Conservation (phyloP, 1,284 basidiomycete species). For the Tetrapyrgos nigripes region DNA sequence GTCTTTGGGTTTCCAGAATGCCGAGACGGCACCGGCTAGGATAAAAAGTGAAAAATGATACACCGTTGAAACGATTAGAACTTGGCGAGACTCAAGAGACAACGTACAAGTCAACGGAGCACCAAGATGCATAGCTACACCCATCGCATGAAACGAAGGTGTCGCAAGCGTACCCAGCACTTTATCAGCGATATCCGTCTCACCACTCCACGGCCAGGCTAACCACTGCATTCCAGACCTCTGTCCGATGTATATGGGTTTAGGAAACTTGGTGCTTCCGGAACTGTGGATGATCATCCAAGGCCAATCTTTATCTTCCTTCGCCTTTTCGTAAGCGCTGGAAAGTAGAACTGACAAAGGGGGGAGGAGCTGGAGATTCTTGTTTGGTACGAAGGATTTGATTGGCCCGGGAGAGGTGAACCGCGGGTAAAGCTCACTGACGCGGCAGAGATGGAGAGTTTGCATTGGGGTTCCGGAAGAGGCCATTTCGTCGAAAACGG, state of each 20-base stretch:
- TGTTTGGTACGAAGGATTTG: not conserved
- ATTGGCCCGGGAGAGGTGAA: not conserved
- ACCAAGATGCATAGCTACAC: not conserved
- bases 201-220: not conserved
- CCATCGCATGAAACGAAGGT: not conserved
- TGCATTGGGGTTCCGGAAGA: not conserved
- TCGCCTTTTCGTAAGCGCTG: too few species aligned
- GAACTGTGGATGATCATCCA: constrained; percentile 6
- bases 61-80: not conserved
- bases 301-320: not conserved
- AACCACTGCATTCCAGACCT: not conserved
- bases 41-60: not conserved
- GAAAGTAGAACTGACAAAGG: too few species aligned
- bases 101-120: not conserved
- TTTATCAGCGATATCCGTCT: not conserved
- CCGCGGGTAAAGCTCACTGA: not conserved
- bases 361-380: not conserved
- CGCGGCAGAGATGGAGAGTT: not conserved
- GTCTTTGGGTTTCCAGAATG: not conserved
- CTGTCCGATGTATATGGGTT: constrained; percentile 6
- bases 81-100: not conserved
- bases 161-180: not conserved
- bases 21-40: not conserved
- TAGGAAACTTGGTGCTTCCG: constrained; percentile 9
- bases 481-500: not conserved